These are phyloP conservation scores for Paramarasmius palmivorus DNA, from an alignment of 1,284 basidiomycete species.

Conservation along the genomic window DNA sequence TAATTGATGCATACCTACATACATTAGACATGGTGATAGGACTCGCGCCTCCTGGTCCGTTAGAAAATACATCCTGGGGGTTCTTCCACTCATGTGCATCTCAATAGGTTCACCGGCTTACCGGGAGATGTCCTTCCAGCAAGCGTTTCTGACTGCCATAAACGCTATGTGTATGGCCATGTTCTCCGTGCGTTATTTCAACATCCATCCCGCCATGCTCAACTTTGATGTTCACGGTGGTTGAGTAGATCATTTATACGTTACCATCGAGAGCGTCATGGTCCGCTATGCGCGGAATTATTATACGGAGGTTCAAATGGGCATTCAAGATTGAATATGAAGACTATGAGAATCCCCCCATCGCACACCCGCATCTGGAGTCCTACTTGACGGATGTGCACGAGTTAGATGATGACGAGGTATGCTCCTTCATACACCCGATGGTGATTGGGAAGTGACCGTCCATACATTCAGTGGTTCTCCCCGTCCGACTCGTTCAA, in stretches of 20 bases:
- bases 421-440: conserved; percentile 18
- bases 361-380: conserved; percentile 41
- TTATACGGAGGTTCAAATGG: conserved; percentile 74
- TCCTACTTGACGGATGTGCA: conserved; percentile 36
- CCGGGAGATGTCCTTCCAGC: conserved; percentile 51
- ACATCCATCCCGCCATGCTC: background rate
- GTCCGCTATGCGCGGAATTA: conserved; percentile 43
- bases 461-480: conserved; percentile 14
- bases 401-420: conserved; percentile 31
- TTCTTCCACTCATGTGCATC: conserved; percentile 1
- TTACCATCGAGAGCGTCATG: conserved; percentile 20
- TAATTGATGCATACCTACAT: conserved; percentile 55
- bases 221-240: background rate
- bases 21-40: conserved; percentile 50
- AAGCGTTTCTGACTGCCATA: conserved; percentile 51
- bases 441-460: background rate
- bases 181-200: conserved; percentile 40
- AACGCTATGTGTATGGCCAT: conserved; percentile 50
- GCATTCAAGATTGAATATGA: conserved; percentile 59
- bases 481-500: conserved; percentile 37
- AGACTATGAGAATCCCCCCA: conserved; percentile 34
- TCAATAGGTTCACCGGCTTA: conserved; percentile 40
- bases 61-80: conserved; percentile 3
- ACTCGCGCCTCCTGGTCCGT: conserved; percentile 39
- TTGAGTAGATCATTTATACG: conserved; percentile 22